phyloP scores from a whole-genome alignment of 495 filamentous ascomycete species.

The Pseudotulostoma volvatum region DNA sequence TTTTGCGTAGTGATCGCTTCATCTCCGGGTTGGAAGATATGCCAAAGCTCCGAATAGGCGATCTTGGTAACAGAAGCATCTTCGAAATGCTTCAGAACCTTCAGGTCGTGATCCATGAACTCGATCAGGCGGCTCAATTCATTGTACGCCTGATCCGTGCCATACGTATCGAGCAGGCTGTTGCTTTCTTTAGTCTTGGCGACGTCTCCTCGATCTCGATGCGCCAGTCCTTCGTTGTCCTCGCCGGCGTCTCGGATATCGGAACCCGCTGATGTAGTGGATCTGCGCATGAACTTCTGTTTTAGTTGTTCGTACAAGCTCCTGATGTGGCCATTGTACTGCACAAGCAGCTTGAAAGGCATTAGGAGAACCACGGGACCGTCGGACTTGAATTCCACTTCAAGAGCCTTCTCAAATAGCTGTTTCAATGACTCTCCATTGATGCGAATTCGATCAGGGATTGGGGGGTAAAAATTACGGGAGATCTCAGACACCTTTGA shows the following conservation, averaged over 20 bases:
- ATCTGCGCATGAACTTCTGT: neutral
- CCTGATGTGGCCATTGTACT: neutral
- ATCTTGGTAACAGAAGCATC: constrained; percentile 5
- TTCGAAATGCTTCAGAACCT: neutral
- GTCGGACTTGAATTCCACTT: neutral
- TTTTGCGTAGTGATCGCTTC: constrained; percentile 12
- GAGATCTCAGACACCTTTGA: too few species aligned
- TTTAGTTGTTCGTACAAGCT: neutral
- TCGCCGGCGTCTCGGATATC: neutral
- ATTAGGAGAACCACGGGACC: neutral
- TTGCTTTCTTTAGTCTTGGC: neutral
- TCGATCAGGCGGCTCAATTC: neutral
- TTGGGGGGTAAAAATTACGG: too few species aligned
- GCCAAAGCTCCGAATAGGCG: constrained; percentile 26
- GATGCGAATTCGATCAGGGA: neutral
- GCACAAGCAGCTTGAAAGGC: neutral
- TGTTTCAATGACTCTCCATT: neutral
- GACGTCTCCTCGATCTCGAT: neutral
- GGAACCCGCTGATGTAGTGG: neutral
- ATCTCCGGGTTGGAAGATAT: constrained; percentile 21
- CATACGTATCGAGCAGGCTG: neutral
- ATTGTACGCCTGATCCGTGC: neutral
- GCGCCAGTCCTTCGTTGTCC: neutral
- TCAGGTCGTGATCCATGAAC: neutral
- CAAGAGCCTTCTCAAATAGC: neutral